Conservation (phyloP, 805 yeast genomes). For the Saturnispora besseyi region DNA sequence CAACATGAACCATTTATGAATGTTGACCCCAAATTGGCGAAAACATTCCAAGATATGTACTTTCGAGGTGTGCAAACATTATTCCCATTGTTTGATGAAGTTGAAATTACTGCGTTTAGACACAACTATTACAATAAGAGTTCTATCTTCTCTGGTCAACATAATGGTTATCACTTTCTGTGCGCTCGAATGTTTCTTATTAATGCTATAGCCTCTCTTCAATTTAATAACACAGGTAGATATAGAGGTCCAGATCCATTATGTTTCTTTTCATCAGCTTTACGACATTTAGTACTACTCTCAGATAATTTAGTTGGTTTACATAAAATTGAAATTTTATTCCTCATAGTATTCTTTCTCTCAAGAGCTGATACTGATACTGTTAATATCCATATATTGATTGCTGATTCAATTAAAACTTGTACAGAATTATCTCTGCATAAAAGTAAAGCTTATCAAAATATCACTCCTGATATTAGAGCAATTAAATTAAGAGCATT, state of each 20-base stretch:
- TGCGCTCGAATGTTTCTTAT: constrained; percentile 51
- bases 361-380: constrained; percentile 57
- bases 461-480: constrained; percentile 18
- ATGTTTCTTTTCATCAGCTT: constrained; percentile 50
- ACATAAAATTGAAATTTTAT: constrained; percentile 43
- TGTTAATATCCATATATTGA: constrained; percentile 41
- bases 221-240: constrained; percentile 48
- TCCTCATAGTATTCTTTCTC: constrained; percentile 44
- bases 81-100: constrained; percentile 46
- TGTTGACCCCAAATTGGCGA: constrained; percentile 40
- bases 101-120: constrained; percentile 42
- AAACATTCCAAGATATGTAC: constrained; percentile 45
- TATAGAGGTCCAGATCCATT: constrained; percentile 47
- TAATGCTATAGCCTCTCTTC: constrained; percentile 42
- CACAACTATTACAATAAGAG: constrained; percentile 34
- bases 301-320: constrained; percentile 29
- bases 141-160: constrained; percentile 13
- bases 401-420: constrained; percentile 42
- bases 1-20: constrained; percentile 43
- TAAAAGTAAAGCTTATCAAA: constrained; percentile 29
- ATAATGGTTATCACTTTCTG: constrained; percentile 40
- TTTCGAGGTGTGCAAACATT: constrained; percentile 48
- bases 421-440: constrained; percentile 33
- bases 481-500: constrained; percentile 44
- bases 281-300: constrained; percentile 45